Evolutionary conservation across 768 basidiomycete genomes (phyloP), one percentile per base, ranked within the genome.

Genomic region (Agrocybe pediades): DNA sequence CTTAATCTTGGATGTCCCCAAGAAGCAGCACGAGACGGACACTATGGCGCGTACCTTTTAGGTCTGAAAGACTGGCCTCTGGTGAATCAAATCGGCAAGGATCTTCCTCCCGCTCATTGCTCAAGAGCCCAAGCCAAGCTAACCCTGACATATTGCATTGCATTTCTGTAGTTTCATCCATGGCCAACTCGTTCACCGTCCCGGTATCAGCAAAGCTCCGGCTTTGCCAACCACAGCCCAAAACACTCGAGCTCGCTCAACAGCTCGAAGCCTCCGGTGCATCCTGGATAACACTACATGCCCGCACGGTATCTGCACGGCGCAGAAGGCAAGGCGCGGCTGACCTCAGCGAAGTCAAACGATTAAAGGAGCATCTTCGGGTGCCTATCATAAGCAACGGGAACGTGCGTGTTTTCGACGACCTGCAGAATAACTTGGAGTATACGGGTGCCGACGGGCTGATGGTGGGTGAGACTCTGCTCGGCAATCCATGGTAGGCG

Each of bases 1-100:
- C 64, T 92, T 48, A 92, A 92, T 66, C 78, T 92, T 9, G 90
- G 90, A 15, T 92, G 90, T 65, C 90, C 90, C 20, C 88, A 88
- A 60, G 82, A 86, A 48, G 74, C 78, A 21, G 88, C 90, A 11
- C 74, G 76, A 30, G 79, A 85, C 36, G 82, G 76, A 9, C 88
- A 86, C 60, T 88, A 79, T 61, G 90, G 90, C 2, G 88, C 84
- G 16, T 92, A 91, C 63, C 74, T 92, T n/a, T 76, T 91, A 13
- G 79, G 77, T 19, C 83, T 84, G 61, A 83, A 80, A 59, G 88
- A 91, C 55, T 88, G 90, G 88, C 81, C 83, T 2, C 62, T 86
- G 9, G 82, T 90, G 0, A 75, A 84, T 61, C 64, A 73, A 41
- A 84, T 92, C 51, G 85, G 90, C 87, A 66, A 55, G 43, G 24